These are phyloP conservation scores for Mucor circinelloides DNA, from an alignment of 371 early-diverging fungal species.

Conservation along the genomic window DNA sequence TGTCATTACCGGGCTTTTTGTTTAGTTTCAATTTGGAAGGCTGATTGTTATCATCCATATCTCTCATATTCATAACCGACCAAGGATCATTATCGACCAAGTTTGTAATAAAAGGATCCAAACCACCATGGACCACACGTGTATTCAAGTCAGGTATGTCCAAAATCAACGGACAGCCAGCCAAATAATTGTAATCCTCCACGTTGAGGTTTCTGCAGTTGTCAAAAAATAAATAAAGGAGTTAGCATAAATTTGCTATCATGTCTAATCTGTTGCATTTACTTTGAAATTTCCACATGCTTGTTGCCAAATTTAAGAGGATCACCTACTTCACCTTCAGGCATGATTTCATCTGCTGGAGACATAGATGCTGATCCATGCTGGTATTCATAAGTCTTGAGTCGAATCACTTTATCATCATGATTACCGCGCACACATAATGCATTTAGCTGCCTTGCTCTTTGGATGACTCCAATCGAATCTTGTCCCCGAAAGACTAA, in stretches of 20 bases:
- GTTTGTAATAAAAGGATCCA: conserved; percentile 52
- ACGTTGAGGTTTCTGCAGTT: conserved; percentile 34
- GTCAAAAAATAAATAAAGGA: background rate
- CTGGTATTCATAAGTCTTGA: conserved; percentile 48
- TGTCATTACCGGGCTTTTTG: background rate
- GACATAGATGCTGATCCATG: conserved; percentile 21
- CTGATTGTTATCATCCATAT: conserved; percentile 47
- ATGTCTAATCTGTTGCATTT: background rate
- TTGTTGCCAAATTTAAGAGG: conserved; percentile 38
- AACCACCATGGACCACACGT: conserved; percentile 69
- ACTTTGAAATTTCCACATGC: conserved; percentile 45
- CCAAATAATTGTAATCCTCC: conserved; percentile 56
- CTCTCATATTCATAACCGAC: conserved; percentile 61
- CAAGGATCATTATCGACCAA: conserved; percentile 41
- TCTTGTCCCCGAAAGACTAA: conserved; percentile 68
- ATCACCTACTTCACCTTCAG: conserved; percentile 38
- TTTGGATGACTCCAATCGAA: conserved; percentile 59
- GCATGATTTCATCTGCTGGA: conserved; percentile 14
- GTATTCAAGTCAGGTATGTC: conserved; percentile 54
- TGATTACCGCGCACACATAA: conserved; percentile 75
- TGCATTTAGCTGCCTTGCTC: conserved; percentile 52
- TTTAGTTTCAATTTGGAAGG: conserved; percentile 33
- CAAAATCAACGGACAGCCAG: conserved; percentile 62
- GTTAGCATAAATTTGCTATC: background rate
- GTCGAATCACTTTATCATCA: conserved; percentile 68